Evolutionary conservation across 176 grass and related monocot species (phyloP), one percentile per base, ranked within the genome.

Genomic region (Oryza glaberrima): DNA sequence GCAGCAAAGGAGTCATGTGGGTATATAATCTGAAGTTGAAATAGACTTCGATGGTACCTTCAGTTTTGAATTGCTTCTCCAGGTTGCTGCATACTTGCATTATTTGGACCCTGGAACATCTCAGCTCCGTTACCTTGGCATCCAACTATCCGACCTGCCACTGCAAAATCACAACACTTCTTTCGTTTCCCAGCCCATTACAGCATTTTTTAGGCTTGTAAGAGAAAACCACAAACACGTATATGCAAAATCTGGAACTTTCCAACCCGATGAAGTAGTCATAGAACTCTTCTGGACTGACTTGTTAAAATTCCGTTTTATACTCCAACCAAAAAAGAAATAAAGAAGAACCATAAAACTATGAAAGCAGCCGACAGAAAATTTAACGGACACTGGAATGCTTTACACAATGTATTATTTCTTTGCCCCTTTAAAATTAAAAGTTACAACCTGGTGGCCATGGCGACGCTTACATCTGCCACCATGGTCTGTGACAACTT

Each of bases 371-470:
- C 52, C 25, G n/a, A 77, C 66, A 34, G 17, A n/a, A 70, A 72
- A 51, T 48, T 32, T 58, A 20, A 67, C 32, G 11, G 22, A 68
- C 4, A 69, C 35, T 15, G 81, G 22, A 44, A 75, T 13, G 48
- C 63, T 69, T 79, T 43, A 83, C 75, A 87, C 36, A 58, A 68
- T 87, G 47, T 83, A 83, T 80, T 32, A 41, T 68, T 86, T 90
- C 75, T 74, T 76, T 82, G 23, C 44, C 40, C 49, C 65, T 83
- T 87, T 72, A 48, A 79, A 87, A 48, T 84, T 40, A 20, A 63
- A 69, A 49, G 82, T 65, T 65, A 46, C 48, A 79, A 77, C 61
- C 22, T 86, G 34, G 16, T 72, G 83, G 23, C 56, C 78, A 82
- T 58, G 81, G 70, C 8, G 25, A 71, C 74, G 38, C 43, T 65